A percentile compares a stretch with the other conserved stretches of the same genome.
These are phyloP conservation scores for Candida dendrica DNA, from an alignment of 805 yeast species.

Conservation along the genomic window DNA sequence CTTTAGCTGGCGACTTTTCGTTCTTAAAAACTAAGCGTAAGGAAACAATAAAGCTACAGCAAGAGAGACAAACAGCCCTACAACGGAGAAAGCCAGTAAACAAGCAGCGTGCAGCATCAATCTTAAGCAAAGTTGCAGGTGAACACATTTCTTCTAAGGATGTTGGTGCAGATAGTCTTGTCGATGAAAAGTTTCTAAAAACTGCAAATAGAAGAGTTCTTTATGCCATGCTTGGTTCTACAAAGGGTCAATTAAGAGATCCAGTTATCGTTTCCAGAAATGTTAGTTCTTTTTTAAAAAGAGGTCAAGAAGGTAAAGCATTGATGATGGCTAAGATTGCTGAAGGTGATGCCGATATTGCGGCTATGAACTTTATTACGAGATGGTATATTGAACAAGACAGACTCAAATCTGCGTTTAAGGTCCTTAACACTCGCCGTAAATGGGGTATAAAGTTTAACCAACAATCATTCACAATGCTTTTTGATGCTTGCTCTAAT, in stretches of 20 bases:
- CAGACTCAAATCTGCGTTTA: constrained; percentile 42
- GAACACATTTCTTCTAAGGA: constrained; percentile 15
- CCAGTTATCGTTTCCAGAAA: constrained; percentile 49
- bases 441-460: constrained; percentile 55
- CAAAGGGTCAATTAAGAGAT: constrained; percentile 50
- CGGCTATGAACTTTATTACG: constrained; percentile 58
- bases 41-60: too few relatives aligned
- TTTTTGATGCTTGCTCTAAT: constrained; percentile 38
- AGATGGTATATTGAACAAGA: constrained; percentile 36
- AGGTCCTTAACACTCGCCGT: constrained; percentile 35
- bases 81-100: background rate
- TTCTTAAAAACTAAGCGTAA: too few relatives aligned
- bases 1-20: too few relatives aligned
- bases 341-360: constrained; percentile 36
- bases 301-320: constrained; percentile 48
- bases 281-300: constrained; percentile 41
- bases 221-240: constrained; percentile 51
- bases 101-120: constrained; percentile 11
- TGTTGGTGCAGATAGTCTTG: constrained; percentile 29
- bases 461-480: constrained; percentile 37
- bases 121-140: constrained; percentile 13
- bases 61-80: too few relatives aligned
- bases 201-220: constrained; percentile 38
- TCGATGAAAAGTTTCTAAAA: constrained; percentile 25
- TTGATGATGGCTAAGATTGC: constrained; percentile 41